A percentile compares a stretch with the other conserved stretches of the same genome.
Conservation (phyloP, 2,329 filamentous ascomycete species). For the Apiospora kogelbergensis region DNA sequence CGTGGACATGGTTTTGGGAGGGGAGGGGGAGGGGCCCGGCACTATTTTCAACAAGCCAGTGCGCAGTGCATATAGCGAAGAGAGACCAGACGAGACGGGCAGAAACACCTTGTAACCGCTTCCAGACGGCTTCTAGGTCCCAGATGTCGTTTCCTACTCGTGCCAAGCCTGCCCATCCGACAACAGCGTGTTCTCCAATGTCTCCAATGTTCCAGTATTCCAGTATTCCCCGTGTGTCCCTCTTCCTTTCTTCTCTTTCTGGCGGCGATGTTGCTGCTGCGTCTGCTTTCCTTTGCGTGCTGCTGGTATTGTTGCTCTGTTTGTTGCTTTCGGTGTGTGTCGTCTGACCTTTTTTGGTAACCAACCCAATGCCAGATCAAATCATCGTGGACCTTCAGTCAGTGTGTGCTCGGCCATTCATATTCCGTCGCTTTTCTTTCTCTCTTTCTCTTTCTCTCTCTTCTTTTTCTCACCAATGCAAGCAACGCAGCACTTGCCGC, state of each 20-base stretch:
- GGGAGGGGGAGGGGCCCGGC: slow-evolving; percentile 9
- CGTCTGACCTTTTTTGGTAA: slow-evolving; percentile 27
- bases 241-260: background rate
- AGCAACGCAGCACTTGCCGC: slow-evolving; percentile 22
- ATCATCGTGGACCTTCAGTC: background rate
- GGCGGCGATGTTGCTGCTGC: background rate
- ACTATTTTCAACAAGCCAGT: background rate
- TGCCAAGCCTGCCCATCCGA: background rate
- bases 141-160: slow-evolving; percentile 20
- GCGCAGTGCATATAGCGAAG: background rate
- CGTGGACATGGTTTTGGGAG: slow-evolving; percentile 28
- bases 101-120: slow-evolving; percentile 6
- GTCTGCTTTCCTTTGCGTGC: background rate
- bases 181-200: background rate
- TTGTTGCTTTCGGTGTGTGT: slow-evolving; percentile 18
- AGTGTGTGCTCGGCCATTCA: slow-evolving; percentile 34
- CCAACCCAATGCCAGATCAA: slow-evolving; percentile 17
- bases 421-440: slow-evolving; percentile 27
- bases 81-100: background rate
- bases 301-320: background rate
- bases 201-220: background rate
- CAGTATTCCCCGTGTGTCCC: too few relatives aligned
- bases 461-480: background rate
- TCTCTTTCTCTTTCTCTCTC: background rate
- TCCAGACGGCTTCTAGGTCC: background rate